A percentile compares a stretch with the other conserved stretches of the same genome.
These are phyloP conservation scores for Telfairia occidentalis DNA, from an alignment of 331 rosid species.

Conservation along the genomic window DNA sequence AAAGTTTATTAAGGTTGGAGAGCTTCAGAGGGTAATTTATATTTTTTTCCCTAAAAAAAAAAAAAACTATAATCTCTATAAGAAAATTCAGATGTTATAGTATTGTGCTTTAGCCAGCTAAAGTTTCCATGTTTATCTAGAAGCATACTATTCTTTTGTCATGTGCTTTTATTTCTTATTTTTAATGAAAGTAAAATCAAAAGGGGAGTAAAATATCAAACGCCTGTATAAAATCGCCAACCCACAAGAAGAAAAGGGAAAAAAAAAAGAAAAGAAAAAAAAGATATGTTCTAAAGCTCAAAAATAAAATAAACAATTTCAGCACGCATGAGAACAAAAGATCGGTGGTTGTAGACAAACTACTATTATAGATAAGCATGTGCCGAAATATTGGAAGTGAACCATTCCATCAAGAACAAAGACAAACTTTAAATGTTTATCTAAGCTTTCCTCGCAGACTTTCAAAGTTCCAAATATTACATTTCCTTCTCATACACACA, in stretches of 20 bases:
- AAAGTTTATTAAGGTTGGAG: no score
- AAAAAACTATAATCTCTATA: not conserved
- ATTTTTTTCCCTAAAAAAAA: no score
- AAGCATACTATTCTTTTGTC: not conserved
- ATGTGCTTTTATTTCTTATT: not conserved
- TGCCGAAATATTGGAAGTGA: constrained; percentile 7
- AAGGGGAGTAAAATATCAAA: not conserved
- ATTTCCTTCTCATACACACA: not conserved
- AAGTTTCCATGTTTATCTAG: not conserved
- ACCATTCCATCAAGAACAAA: not conserved
- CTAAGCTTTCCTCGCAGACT: not conserved
- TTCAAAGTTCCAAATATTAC: not conserved
- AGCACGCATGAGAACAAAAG: not conserved
- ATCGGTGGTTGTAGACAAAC: not conserved
- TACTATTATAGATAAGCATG: constrained; percentile 3
- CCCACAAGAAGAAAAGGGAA: not conserved
- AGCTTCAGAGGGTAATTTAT: not conserved
- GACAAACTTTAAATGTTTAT: not conserved
- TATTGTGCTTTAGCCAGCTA: not conserved
- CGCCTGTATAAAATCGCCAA: not conserved
- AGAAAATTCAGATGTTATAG: not conserved
- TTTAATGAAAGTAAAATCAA: not conserved
- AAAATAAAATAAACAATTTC: not conserved
- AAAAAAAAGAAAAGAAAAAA: no score
- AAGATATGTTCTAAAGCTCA: not conserved